Percentiles rank a stretch among this genome's conserved stretches.
Evolutionary conservation across 441 rosid species (phyloP).

Genomic region (Pelargonium citronellum): DNA sequence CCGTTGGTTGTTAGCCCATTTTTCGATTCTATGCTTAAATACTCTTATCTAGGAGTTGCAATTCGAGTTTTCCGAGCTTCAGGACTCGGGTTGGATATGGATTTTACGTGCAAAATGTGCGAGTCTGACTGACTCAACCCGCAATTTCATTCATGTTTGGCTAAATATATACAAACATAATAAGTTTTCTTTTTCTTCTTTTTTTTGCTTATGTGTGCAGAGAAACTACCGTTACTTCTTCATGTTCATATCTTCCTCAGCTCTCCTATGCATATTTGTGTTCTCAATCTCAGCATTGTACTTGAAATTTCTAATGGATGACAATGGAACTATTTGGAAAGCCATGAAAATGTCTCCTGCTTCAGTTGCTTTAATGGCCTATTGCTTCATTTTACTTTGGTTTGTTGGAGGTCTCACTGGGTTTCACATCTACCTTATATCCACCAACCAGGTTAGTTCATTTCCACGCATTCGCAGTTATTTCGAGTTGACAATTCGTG

Average conservation of each 20-base stretch:
- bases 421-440: conserved; percentile 59
- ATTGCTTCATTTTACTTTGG: conserved; percentile 49
- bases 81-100: too few species aligned
- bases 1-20: too few species aligned
- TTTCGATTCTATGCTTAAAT: too few species aligned
- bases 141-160: too few species aligned
- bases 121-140: too few species aligned
- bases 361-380: conserved; percentile 45
- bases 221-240: conserved; percentile 66
- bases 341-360: conserved; percentile 55
- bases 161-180: not conserved
- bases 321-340: conserved; percentile 40
- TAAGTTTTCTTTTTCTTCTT: not conserved
- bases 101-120: too few species aligned
- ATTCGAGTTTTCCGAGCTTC: too few species aligned
- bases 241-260: conserved; percentile 55
- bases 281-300: conserved; percentile 48
- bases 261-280: conserved; percentile 54
- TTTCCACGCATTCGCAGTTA: not conserved
- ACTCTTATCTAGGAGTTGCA: too few species aligned
- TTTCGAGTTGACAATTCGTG: not conserved
- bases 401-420: conserved; percentile 61
- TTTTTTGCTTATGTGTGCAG: conserved; percentile 32
- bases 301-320: conserved; percentile 42
- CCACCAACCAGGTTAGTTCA: conserved; percentile 52